phyloP scores from a whole-genome alignment of 208 protist species.

The Porcisia hertigi region DNA sequence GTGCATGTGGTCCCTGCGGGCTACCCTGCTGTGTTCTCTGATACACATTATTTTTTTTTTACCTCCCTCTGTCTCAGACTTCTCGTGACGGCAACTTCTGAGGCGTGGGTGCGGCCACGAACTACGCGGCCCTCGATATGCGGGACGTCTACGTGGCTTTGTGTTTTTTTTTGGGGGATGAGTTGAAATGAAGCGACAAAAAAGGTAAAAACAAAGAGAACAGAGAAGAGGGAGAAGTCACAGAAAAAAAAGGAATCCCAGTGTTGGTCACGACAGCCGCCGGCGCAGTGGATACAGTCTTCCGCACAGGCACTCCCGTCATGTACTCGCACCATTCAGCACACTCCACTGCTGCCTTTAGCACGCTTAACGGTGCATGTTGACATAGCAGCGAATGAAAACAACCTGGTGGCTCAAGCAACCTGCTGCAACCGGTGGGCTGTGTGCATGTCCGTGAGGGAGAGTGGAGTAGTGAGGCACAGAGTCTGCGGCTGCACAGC shows the following conservation, averaged over 20 bases:
- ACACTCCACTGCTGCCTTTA: not conserved
- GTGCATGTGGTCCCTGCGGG: no score
- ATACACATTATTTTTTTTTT: no score
- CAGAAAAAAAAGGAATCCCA: not conserved
- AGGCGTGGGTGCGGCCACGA: not conserved
- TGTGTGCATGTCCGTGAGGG: not conserved
- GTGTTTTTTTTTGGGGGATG: conserved; percentile 4
- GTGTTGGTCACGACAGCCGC: not conserved
- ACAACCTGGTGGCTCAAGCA: not conserved
- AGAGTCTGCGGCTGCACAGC: not conserved
- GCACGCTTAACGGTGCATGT: not conserved
- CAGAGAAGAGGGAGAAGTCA: conserved; percentile 2
- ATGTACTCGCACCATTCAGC: not conserved
- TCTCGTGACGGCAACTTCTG: not conserved
- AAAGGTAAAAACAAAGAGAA: conserved; percentile 9
- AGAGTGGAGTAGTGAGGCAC: not conserved
- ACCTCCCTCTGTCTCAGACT: no score
- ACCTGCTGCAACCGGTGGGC: not conserved
- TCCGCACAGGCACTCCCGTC: not conserved
- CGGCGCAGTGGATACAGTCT: not conserved
- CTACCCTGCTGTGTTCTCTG: no score
- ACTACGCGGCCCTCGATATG: not conserved
- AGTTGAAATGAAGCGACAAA: conserved; percentile 13
- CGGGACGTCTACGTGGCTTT: not conserved
- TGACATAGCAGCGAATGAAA: not conserved